phyloP scores from a whole-genome alignment of 192 early-diverging fungal species.

The Coemansia sp. region DNA sequence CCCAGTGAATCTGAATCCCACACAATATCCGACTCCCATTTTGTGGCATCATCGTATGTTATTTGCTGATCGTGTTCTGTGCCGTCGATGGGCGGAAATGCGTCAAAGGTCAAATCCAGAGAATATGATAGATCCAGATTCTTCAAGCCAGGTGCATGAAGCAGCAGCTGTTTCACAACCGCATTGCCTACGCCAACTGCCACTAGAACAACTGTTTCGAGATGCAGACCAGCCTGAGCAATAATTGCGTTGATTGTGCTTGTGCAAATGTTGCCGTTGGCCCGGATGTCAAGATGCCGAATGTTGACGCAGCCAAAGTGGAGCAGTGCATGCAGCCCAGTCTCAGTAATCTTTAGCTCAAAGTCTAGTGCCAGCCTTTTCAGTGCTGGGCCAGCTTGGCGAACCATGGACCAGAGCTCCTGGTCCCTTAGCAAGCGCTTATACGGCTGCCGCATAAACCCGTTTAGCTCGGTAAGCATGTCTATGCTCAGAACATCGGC shows the following conservation, averaged over 20 bases:
- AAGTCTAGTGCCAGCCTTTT: slow-evolving; percentile 20
- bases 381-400: slow-evolving; percentile 39
- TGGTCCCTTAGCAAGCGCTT: slow-evolving; percentile 12
- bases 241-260: slow-evolving; percentile 13
- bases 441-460: not conserved
- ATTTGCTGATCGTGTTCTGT: not conserved
- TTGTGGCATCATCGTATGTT: not conserved
- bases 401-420: slow-evolving; percentile 18
- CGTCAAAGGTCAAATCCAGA: slow-evolving; percentile 19
- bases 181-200: slow-evolving; percentile 19
- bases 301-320: slow-evolving; percentile 32
- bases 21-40: not conserved
- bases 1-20: slow-evolving; percentile 1
- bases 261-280: slow-evolving; percentile 20
- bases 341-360: slow-evolving; percentile 21
- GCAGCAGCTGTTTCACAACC: slow-evolving; percentile 18
- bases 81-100: slow-evolving; percentile 20
- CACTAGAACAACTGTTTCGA: slow-evolving; percentile 24
- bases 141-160: slow-evolving; percentile 17
- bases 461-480: not conserved
- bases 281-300: slow-evolving; percentile 27
- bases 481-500: not conserved
- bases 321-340: slow-evolving; percentile 17
- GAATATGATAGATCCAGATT: slow-evolving; percentile 32
- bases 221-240: not conserved